Evolutionary conservation across 139 green algal species (phyloP), one percentile per base, ranked within the genome.

Genomic region (Closterium sp.): DNA sequence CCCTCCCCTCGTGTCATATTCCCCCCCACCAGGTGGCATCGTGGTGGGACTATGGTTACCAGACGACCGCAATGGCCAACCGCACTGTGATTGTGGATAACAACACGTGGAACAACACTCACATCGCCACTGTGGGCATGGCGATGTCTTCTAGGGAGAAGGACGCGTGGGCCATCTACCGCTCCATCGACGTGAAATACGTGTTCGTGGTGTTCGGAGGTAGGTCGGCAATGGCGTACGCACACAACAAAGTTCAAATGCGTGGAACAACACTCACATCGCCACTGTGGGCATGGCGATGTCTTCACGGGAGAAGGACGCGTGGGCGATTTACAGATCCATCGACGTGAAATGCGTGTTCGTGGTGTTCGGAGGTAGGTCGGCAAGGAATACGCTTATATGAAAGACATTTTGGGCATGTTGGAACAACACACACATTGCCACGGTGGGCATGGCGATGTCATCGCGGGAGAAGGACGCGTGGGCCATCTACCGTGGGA

Each of bases 131-230:
- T 21, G 73, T 96, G 10, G 93, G 92, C 30, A 93, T 92, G 29
- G 89, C 93, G 9, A 95, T 96, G 89, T 95, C 95, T 10, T 90
- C 93, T 1, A 5, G 70, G n/a, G 93, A 95, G 73, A 70, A 87
- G 21, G 86, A 95, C 34, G 93, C 91, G 79, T 94, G 95, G 92
- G 84, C 93, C 86, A 95, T 96, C 73, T 93, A 95, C 84, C 31
- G n/a, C 29, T 73, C 85, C 10, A 95, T 99, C 92, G 98, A 99
- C 91, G 97, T 98, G 5, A 95, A 99, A 28, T 99, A 99, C 92
- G 97, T 99, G 70, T 98, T 99, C 95, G 98, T 99, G 3, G 95
- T 99, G 32, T 99, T 99, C 94, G 97, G 98, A 6, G 98, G 97
- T 87, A 95, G 97, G 89, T 13, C 5, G 32, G 32, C 2, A 38